phyloP scores from a whole-genome alignment of 106 monocot species.

The Hemerocallis citrina region DNA sequence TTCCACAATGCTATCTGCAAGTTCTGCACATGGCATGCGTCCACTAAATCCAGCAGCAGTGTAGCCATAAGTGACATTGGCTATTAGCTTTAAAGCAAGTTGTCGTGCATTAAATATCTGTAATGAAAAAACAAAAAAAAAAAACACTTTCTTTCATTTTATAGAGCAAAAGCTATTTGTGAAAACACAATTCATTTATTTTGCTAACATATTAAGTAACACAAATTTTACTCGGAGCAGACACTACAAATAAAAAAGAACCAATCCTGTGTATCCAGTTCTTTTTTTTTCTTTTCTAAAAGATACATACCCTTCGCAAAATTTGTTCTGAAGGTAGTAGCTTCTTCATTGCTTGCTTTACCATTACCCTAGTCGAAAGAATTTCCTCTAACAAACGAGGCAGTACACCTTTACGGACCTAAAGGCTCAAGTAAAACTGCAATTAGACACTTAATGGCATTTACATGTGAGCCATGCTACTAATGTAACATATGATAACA shows the following conservation, averaged over 20 bases:
- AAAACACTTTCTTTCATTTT: too few species aligned
- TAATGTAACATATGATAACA: background rate
- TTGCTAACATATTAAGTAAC: background rate
- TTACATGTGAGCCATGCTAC: too few species aligned
- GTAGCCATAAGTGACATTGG: slow-evolving; percentile 97
- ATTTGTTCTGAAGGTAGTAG: slow-evolving; percentile 61
- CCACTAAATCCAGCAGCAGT: slow-evolving; percentile 99
- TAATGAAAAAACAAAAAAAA: slow-evolving; percentile 6
- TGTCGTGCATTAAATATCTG: slow-evolving; percentile 92
- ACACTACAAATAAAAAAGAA: background rate
- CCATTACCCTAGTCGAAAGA: slow-evolving; percentile 92
- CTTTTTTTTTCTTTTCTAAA: background rate
- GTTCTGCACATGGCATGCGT: slow-evolving; percentile 96
- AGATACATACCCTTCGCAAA: slow-evolving; percentile 47
- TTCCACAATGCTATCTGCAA: slow-evolving; percentile 97
- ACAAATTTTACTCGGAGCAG: background rate
- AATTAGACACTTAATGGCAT: background rate
- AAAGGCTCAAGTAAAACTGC: slow-evolving; percentile 10
- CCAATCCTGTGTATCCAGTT: background rate
- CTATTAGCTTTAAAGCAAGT: slow-evolving; percentile 96
- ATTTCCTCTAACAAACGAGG: slow-evolving; percentile 88
- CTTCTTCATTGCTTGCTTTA: slow-evolving; percentile 94
- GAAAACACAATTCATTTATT: too few species aligned
- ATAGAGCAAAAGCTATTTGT: too few species aligned
- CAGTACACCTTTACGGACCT: slow-evolving; percentile 87